These are phyloP conservation scores for Zizania palustris DNA, from an alignment of 202 grass and related monocot genomes.

Conservation along the genomic window DNA sequence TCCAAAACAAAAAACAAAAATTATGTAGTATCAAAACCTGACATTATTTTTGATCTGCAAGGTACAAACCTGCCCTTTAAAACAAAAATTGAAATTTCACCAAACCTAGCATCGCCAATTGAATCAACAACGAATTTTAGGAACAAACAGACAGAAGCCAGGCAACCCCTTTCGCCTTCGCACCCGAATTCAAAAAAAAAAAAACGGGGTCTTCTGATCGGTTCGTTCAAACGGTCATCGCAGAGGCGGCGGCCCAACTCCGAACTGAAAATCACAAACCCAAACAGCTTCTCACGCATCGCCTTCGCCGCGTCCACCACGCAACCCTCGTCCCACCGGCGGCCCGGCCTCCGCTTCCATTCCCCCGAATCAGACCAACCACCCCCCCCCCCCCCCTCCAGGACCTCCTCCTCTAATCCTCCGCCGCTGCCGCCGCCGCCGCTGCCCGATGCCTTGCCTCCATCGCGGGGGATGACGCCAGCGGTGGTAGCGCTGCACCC, in stretches of 20 bases:
- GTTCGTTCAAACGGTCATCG: neutral
- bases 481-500: conserved; percentile 36
- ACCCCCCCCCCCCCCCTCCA: conserved; percentile 8
- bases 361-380: conserved; percentile 25
- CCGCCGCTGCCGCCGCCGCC: no score
- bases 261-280: neutral
- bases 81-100: no score
- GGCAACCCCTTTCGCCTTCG: neutral
- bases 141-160: neutral
- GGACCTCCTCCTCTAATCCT: neutral
- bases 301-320: conserved; percentile 29
- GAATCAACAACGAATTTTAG: no score
- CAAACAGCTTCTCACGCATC: neutral
- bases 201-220: neutral
- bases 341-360: neutral
- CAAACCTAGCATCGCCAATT: no score
- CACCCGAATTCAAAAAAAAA: conserved; percentile 40
- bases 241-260: neutral
- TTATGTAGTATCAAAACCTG: no score
- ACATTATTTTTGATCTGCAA: no score
- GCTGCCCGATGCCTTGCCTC: neutral
- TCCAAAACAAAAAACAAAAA: no score
- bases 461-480: conserved; percentile 39
- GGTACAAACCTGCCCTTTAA: no score
- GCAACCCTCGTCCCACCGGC: conserved; percentile 15